Conservation (phyloP, 78 protist genomes). For the Diacronema lutheri region DNA sequence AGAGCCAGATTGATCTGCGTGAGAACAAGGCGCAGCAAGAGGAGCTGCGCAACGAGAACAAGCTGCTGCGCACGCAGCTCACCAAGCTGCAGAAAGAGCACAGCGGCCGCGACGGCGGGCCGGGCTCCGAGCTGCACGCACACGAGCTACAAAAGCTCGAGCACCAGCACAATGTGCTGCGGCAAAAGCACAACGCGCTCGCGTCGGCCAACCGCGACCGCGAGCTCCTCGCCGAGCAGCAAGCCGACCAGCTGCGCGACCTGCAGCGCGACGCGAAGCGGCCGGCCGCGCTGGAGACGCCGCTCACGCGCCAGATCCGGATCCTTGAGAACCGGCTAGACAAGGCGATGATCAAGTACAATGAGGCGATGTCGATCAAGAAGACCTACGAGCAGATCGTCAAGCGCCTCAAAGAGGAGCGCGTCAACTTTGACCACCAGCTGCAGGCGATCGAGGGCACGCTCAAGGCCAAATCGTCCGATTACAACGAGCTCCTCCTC, state of each 20-base stretch:
- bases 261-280: background rate
- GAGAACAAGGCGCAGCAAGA: background rate
- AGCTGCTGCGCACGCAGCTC: background rate
- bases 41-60: background rate
- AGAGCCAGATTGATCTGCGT: background rate
- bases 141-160: background rate
- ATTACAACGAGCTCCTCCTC: constrained; percentile 48
- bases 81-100: background rate
- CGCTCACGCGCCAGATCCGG: constrained; percentile 49
- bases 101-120: too few relatives aligned
- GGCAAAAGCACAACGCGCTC: background rate
- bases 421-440: constrained; percentile 60
- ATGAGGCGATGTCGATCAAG: constrained; percentile 63
- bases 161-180: background rate
- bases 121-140: background rate
- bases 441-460: constrained; percentile 66
- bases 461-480: constrained; percentile 52
- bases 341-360: constrained; percentile 63
- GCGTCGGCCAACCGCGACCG: background rate
- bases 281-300: constrained; percentile 4
- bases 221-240: background rate
- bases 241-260: constrained; percentile 20
- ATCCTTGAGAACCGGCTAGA: constrained; percentile 32
- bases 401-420: constrained; percentile 71
- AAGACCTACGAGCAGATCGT: constrained; percentile 76